Base-by-base conservation (phyloP, 2,329 filamentous ascomycete species). In the Sclerotinia minor region DNA sequence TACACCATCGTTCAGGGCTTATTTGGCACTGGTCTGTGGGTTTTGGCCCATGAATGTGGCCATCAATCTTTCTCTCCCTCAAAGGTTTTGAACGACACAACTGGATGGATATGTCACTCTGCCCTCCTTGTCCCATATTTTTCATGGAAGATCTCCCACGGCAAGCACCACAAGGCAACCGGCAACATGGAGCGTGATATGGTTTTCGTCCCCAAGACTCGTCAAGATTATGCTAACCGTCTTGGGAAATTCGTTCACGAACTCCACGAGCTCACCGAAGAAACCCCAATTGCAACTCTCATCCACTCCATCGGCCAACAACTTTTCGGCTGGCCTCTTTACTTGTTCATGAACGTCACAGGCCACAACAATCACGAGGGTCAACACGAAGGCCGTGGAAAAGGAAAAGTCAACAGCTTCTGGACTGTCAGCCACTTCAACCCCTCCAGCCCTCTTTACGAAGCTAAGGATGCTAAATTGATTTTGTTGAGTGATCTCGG, bases 91-190 rank as follows among this genome's bases (percentile, higher is more conserved):
- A 98, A 98, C 83, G 93, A 98, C 80, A 87, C 91, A 35, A 92
- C 95, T 68, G 94, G 94, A 76, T 97, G 92, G 92, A 80, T 97
- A 78, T 87, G 92, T 75, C 94, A 98, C 83, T 97, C 94, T 49
- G 80, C 88, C 55, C 87, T 97, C 50, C 84, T 97, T 67, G 94
- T 99, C 60, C 95, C 95, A 29, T 99, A 98, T 84, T 99, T 97
- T 84, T 96, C 92, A 78, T 99, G 95, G 95, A 96, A 99, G 83
- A 94, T 98, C 81, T 97, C 93, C 73, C 95, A 99, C 83, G 91
- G 92, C 83, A 97, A 97, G 88, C 95, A 99, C 84, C 95, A 99
- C 91, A 98, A 98, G 87, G 93, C 94, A 72, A 99, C 95, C 50
- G 95, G 94, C 75, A 88, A 99, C 85, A 89, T 99, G 82, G 93